Percentiles rank a stretch among this genome's conserved stretches.
phyloP scores from a whole-genome alignment of 164 flowering plant genomes.

The Vitis riparia region DNA sequence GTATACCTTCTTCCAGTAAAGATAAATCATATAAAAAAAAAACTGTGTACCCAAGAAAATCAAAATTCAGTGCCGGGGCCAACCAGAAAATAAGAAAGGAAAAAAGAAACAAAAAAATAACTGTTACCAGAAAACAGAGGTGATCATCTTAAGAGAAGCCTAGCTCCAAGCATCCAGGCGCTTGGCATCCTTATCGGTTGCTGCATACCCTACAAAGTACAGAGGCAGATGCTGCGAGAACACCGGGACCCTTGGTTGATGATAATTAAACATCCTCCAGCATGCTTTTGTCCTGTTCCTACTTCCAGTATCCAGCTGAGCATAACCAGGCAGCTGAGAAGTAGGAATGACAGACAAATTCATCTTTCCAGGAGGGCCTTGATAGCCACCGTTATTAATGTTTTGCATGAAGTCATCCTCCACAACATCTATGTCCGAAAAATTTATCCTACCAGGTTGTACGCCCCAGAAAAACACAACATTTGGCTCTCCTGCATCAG shows the following conservation, averaged over 20 bases:
- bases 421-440: constrained; percentile 25
- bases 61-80: too few relatives aligned
- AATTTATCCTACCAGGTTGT: constrained; percentile 19
- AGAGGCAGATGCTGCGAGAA: constrained; percentile 25
- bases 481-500: constrained; percentile 33
- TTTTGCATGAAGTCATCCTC: constrained; percentile 37
- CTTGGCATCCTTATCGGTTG: background rate
- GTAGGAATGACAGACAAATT: constrained; percentile 38
- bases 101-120: background rate
- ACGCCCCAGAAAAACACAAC: constrained; percentile 62
- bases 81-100: background rate
- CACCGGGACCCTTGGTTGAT: constrained; percentile 11
- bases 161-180: constrained; percentile 4
- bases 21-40: too few relatives aligned
- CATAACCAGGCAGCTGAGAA: constrained; percentile 27
- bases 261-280: constrained; percentile 18
- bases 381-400: constrained; percentile 27
- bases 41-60: too few relatives aligned
- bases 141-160: background rate
- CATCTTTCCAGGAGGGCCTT: constrained; percentile 35
- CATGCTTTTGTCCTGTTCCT: constrained; percentile 22
- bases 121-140: too few relatives aligned
- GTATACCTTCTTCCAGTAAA: too few relatives aligned
- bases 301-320: constrained; percentile 8
- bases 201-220: constrained; percentile 21